Evolutionary conservation across 2,329 filamentous ascomycete species (phyloP), one percentile per base, ranked within the genome.

Genomic region (Fusarium poae): DNA sequence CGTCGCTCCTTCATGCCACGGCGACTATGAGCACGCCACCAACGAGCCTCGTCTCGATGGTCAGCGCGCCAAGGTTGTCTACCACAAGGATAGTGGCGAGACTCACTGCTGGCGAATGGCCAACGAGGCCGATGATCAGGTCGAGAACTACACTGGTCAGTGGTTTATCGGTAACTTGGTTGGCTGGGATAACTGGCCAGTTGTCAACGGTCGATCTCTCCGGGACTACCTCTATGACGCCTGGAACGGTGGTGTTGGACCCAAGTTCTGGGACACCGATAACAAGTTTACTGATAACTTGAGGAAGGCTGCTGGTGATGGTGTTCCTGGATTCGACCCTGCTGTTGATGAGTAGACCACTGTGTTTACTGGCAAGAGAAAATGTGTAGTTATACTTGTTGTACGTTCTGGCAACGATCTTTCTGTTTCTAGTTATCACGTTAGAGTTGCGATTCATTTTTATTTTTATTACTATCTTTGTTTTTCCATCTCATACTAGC

Each of bases 41-140:
- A 50, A 62, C 11, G 32, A 46, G 2, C 50, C 57, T 4, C 66
- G 56, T 5, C 52, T 63, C 2, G 67, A 70, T 2, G 62, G 48
- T 11, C 56, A 71, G 12, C 77, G 77, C 16, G 75, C 78, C 40
- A 80, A 80, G 73, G 65, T 81, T 2, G 77, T 80, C 9, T 81
- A 80, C 66, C 79, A 80, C 66, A 81, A 81, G 67, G 78, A 80
- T 48, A 74, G 75, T 8, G 62, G 43, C 3, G 63, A 57, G 13
- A 80, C 79, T 18, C 79, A 80, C 63, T 75, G 72, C 49, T 79
- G 80, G 73, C 78, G 79, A 16, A 79, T 79, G 54, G 75, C 67
- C 8, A 67, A 62, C 16, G 58, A 57, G 1, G 58, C 48, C 1
- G 75, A 77, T 8, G 75, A 73, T 4, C 23, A 21, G 2, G 62